A percentile compares a stretch with the other conserved stretches of the same genome.
These are phyloP conservation scores for Cystobasidium tubakii DNA, from an alignment of 768 basidiomycete species.

Conservation along the genomic window DNA sequence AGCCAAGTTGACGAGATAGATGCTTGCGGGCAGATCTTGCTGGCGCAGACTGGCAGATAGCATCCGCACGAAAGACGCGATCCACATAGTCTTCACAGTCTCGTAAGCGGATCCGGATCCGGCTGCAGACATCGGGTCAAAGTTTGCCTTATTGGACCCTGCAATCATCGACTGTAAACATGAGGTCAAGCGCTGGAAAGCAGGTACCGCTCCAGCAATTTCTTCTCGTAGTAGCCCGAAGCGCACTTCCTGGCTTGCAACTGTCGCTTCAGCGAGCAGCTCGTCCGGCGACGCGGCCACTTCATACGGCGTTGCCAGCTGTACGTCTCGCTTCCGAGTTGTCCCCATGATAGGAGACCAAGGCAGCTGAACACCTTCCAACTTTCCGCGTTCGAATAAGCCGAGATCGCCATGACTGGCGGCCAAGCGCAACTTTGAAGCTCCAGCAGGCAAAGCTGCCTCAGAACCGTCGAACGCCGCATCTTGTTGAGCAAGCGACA, in stretches of 20 bases:
- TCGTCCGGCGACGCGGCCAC: background rate
- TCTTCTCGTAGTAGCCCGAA: background rate
- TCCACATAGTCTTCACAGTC: background rate
- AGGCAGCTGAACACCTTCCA: constrained; percentile 5
- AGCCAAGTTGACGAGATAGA: background rate
- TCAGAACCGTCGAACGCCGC: background rate
- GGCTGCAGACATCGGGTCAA: no score
- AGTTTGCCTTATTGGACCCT: no score
- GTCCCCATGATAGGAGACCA: background rate
- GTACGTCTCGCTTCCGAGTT: background rate
- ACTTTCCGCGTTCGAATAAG: background rate
- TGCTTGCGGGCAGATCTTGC: background rate
- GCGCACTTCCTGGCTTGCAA: background rate
- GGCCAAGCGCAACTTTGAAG: background rate
- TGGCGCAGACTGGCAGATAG: background rate
- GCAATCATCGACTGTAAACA: background rate
- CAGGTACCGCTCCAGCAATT: background rate
- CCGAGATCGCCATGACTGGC: constrained; percentile 4
- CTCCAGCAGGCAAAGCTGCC: background rate
- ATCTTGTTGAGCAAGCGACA: background rate
- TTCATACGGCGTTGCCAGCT: background rate
- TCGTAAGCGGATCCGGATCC: background rate
- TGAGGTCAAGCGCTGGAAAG: background rate
- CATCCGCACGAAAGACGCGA: background rate
- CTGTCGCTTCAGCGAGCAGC: background rate